Evolutionary conservation across 345 rosid species (phyloP).

Genomic region (Aquilaria malaccensis): DNA sequence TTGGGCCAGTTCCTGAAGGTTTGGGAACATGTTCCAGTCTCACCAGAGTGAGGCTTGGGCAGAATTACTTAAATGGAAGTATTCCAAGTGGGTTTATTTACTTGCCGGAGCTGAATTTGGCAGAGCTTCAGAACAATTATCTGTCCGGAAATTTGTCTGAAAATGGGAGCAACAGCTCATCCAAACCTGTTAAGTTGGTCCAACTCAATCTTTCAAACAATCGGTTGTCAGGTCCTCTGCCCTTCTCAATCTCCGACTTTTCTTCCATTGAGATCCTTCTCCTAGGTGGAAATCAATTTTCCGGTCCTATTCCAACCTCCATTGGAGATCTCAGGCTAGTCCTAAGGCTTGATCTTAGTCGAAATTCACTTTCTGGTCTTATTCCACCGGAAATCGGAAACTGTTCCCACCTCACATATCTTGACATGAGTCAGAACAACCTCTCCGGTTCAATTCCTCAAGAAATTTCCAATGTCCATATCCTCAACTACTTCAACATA

Average conservation of each 20-base stretch:
- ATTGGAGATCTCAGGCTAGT: slow-evolving; percentile 39
- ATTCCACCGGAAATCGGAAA: slow-evolving; percentile 48
- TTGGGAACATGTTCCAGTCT: slow-evolving; percentile 47
- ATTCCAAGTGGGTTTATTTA: slow-evolving; percentile 52
- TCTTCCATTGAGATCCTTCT: slow-evolving; percentile 45
- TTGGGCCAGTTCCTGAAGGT: slow-evolving; percentile 53
- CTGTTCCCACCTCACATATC: slow-evolving; percentile 44
- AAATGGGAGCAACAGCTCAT: slow-evolving; percentile 19
- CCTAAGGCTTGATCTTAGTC: slow-evolving; percentile 43
- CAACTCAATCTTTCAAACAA: slow-evolving; percentile 57
- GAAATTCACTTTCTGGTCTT: slow-evolving; percentile 37
- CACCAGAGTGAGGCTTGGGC: slow-evolving; percentile 49
- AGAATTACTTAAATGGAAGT: slow-evolving; percentile 57
- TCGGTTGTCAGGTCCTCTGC: slow-evolving; percentile 42
- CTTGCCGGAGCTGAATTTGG: slow-evolving; percentile 49
- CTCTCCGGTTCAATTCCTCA: slow-evolving; percentile 53
- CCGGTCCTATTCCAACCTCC: slow-evolving; percentile 42
- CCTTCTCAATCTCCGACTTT: slow-evolving; percentile 45
- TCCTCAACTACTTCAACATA: slow-evolving; percentile 51
- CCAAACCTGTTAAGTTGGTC: slow-evolving; percentile 28
- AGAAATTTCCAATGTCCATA: slow-evolving; percentile 34
- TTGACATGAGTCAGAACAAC: slow-evolving; percentile 66
- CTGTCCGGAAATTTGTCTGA: slow-evolving; percentile 39
- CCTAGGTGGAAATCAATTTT: slow-evolving; percentile 45
- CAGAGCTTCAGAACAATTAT: slow-evolving; percentile 60